These are phyloP conservation scores for Leccinum aurantiacum DNA, from an alignment of 768 basidiomycete species.

Conservation along the genomic window DNA sequence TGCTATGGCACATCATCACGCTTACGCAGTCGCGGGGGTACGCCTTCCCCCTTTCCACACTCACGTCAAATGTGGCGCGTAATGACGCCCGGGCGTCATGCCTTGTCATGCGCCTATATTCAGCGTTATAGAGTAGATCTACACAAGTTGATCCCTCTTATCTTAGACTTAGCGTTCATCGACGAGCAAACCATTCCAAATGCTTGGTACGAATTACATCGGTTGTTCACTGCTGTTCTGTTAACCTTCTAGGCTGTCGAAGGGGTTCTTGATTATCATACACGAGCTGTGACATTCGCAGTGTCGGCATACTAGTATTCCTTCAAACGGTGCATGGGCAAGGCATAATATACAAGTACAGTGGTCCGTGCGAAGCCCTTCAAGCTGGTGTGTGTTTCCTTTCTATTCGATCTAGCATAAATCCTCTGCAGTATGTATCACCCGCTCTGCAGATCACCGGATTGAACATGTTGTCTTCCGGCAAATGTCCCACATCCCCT, in stretches of 20 bases:
- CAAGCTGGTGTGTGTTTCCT: constrained; percentile 43
- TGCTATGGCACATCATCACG: constrained; percentile 80
- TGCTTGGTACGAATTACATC: constrained; percentile 21
- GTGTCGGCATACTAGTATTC: constrained; percentile 66
- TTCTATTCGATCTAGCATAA: not conserved
- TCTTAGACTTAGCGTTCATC: constrained; percentile 19
- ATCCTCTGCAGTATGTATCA: constrained; percentile 50
- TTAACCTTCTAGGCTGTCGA: constrained; percentile 56
- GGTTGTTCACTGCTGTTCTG: not conserved
- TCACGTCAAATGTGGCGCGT: too few species aligned
- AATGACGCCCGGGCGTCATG: too few species aligned
- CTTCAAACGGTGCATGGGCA: constrained; percentile 85
- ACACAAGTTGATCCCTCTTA: constrained; percentile 82
- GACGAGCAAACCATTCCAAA: constrained; percentile 30
- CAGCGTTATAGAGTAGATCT: constrained; percentile 45
- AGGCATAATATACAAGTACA: constrained; percentile 56
- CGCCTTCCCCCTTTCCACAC: constrained; percentile 26
- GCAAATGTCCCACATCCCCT: constrained; percentile 57
- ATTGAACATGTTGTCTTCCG: constrained; percentile 56
- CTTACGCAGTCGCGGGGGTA: constrained; percentile 86
- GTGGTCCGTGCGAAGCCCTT: constrained; percentile 57
- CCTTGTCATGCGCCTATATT: too few species aligned
- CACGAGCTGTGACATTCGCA: constrained; percentile 81
- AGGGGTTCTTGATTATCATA: constrained; percentile 76
- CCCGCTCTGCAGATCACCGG: constrained; percentile 50